phyloP scores from a whole-genome alignment of 1,284 basidiomycete species.

The Naganishia albida region DNA sequence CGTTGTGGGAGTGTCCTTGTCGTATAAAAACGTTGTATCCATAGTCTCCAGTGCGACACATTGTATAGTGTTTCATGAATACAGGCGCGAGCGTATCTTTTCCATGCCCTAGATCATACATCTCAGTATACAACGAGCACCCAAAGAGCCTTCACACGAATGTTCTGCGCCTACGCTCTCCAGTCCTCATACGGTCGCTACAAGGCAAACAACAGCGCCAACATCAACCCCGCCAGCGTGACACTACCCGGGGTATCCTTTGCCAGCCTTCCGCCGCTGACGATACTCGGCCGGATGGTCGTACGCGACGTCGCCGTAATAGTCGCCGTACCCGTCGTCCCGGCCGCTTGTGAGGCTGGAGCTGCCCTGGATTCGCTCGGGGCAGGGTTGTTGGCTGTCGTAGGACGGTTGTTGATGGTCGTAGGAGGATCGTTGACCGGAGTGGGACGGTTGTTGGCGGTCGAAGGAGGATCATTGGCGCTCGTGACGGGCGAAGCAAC shows the following conservation, averaged over 20 bases:
- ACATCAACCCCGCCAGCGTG: not conserved
- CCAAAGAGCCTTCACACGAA: no score
- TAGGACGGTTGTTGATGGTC: no score
- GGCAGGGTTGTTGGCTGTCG: not conserved
- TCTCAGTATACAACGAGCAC: no score
- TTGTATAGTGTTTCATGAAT: no score
- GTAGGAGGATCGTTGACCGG: no score
- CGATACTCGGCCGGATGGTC: slow-evolving; percentile 1
- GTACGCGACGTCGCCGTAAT: not conserved
- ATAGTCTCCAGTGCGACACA: no score
- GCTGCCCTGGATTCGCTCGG: not conserved
- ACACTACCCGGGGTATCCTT: not conserved
- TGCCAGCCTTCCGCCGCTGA: not conserved
- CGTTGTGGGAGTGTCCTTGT: no score
- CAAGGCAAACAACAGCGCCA: not conserved
- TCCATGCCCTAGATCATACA: no score
- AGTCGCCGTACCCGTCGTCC: not conserved
- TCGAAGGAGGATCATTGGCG: not conserved
- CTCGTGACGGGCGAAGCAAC: not conserved
- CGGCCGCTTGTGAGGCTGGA: not conserved
- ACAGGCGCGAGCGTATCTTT: no score
- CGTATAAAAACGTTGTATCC: no score
- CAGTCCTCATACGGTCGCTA: not conserved
- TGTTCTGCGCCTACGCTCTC: no score
- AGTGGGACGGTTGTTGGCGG: no score